Evolutionary conservation across 306 rosid genomes (phyloP).

Genomic region (Cucumis hystrix): DNA sequence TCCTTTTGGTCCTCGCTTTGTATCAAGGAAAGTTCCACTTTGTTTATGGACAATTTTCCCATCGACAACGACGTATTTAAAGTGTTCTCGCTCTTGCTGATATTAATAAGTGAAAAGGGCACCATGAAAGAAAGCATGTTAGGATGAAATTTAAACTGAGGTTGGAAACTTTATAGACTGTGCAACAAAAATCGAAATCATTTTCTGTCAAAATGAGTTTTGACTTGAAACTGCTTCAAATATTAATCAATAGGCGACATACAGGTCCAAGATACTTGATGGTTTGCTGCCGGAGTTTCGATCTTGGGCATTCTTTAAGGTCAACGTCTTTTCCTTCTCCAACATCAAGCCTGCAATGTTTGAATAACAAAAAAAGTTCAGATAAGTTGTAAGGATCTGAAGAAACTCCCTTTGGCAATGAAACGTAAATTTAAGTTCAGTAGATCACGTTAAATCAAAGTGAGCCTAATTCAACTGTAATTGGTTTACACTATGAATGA

Average conservation of each 20-base stretch:
- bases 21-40: constrained; percentile 50
- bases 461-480: too few species aligned
- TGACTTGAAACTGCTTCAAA: background rate
- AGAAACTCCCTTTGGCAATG: background rate
- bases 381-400: background rate
- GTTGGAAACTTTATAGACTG: background rate
- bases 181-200: background rate
- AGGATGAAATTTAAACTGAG: background rate
- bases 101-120: background rate
- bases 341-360: constrained; percentile 59
- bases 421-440: background rate
- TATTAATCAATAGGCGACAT: constrained; percentile 12
- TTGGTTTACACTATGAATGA: background rate
- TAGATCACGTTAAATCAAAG: background rate
- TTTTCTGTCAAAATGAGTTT: background rate
- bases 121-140: background rate
- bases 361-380: background rate
- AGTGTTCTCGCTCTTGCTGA: constrained; percentile 71
- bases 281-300: constrained; percentile 60
- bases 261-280: constrained; percentile 96
- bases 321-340: constrained; percentile 74
- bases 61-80: constrained; percentile 41
- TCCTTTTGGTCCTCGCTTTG: constrained; percentile 25
- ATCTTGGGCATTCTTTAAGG: constrained; percentile 46
- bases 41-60: constrained; percentile 46